phyloP scores from a whole-genome alignment of 2,329 filamentous ascomycete species.

The Beauveria bassiana region DNA sequence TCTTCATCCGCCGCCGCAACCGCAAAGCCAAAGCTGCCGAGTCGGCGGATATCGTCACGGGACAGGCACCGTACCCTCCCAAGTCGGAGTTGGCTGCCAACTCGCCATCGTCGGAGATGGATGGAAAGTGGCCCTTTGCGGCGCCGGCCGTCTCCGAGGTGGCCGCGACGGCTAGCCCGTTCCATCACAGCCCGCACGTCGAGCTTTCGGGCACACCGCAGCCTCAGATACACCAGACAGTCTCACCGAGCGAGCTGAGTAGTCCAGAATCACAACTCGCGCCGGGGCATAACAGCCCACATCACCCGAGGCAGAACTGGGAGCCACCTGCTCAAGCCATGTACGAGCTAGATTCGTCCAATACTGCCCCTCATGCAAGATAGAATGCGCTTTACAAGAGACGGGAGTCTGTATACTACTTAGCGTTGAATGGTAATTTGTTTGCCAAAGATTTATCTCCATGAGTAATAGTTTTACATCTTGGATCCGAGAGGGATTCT shows the following conservation, averaged over 20 bases:
- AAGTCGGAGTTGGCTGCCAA: not conserved
- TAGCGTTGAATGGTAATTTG: not conserved
- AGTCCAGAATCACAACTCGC: not conserved
- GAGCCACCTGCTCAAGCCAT: not conserved
- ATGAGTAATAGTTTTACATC: not conserved
- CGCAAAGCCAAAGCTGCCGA: not conserved
- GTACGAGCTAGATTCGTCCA: slow-evolving; percentile 9
- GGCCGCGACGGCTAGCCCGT: not conserved
- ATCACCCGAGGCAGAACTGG: not conserved
- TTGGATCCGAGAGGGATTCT: slow-evolving; percentile 4
- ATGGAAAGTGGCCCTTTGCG: not conserved
- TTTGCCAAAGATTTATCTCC: not conserved
- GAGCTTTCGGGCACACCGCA: not conserved
- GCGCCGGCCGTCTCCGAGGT: not conserved
- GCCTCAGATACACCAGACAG: not conserved
- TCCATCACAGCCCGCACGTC: not conserved
- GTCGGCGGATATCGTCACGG: not conserved
- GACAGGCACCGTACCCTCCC: not conserved
- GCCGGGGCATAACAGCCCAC: not conserved
- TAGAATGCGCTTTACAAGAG: not conserved
- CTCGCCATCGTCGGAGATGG: slow-evolving; percentile 3
- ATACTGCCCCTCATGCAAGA: not conserved
- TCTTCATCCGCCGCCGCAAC: slow-evolving; percentile 4
- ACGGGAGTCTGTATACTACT: not conserved
- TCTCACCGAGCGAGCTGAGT: slow-evolving; percentile 3